Percentiles rank a stretch among this genome's conserved stretches.
Conservation (phyloP, 2,329 filamentous ascomycete genomes). For the Thielaviopsis punctulata region DNA sequence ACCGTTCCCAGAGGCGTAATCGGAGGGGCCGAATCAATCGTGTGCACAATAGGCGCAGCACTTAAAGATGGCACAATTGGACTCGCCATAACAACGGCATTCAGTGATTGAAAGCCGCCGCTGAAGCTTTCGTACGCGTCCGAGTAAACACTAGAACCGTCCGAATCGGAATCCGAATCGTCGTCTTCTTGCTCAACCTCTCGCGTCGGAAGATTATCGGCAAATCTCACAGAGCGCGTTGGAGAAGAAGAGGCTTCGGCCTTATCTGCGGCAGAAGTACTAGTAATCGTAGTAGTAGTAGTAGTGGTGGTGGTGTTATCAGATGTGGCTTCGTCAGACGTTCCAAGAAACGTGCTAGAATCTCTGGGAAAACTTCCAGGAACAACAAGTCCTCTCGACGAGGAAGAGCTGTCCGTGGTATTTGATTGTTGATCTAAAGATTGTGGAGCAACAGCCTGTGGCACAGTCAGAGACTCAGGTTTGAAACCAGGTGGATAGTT, state of each 20-base stretch:
- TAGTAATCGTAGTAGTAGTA: no score
- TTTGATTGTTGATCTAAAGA: neutral
- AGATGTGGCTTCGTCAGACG: neutral
- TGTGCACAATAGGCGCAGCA: neutral
- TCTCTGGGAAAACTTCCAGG: conserved; percentile 43
- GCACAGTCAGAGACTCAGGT: neutral
- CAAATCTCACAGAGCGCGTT: conserved; percentile 14
- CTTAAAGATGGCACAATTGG: conserved; percentile 23
- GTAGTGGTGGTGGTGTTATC: neutral
- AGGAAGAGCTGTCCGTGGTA: conserved; percentile 19
- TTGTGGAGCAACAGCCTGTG: neutral
- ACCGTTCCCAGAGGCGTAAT: neutral
- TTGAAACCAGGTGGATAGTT: neutral
- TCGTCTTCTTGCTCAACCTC: neutral
- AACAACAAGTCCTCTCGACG: conserved; percentile 24
- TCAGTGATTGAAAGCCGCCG: conserved; percentile 52
- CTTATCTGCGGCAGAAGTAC: neutral
- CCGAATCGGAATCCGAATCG: conserved; percentile 19
- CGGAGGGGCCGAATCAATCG: neutral
- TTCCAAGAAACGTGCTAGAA: conserved; percentile 14
- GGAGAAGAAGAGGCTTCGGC: neutral
- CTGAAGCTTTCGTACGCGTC: conserved; percentile 63
- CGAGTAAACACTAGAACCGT: conserved; percentile 47
- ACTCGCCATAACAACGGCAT: conserved; percentile 48
- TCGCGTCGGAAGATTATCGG: conserved; percentile 23